A percentile compares a stretch with the other conserved stretches of the same genome.
Evolutionary conservation across 208 protist genomes (phyloP).

Genomic region (Polymyxa betae): DNA sequence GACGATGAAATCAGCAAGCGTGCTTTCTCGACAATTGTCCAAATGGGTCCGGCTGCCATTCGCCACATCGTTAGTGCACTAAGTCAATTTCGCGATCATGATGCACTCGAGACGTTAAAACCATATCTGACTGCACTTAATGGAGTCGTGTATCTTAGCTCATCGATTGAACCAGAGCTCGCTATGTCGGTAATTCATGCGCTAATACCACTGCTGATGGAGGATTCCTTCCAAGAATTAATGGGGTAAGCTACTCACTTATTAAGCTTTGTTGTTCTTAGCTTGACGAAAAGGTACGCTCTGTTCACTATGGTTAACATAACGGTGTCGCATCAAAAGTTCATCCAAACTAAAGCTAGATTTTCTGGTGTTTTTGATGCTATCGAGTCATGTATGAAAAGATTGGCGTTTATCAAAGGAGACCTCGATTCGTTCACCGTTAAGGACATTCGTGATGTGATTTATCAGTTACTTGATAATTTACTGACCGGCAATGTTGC

Average conservation of each 20-base stretch:
- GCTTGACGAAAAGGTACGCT: not conserved
- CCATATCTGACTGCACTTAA: slow-evolving; percentile 41
- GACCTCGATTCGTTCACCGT: not conserved
- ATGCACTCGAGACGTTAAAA: not conserved
- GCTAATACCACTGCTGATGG: not conserved
- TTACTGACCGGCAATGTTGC: not conserved
- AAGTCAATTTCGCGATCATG: not conserved
- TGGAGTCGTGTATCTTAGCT: slow-evolving; percentile 26
- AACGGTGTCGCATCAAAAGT: slow-evolving; percentile 10
- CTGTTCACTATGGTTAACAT: slow-evolving; percentile 39
- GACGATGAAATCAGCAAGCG: slow-evolving; percentile 19
- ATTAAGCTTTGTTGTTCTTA: not conserved
- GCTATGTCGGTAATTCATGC: not conserved
- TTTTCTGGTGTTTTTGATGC: not conserved
- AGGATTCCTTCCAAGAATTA: not conserved
- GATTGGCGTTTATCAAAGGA: not conserved
- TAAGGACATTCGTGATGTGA: not conserved
- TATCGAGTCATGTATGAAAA: not conserved
- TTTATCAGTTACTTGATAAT: slow-evolving; percentile 40
- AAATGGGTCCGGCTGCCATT: not conserved
- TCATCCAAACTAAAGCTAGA: not conserved
- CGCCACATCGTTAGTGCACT: not conserved
- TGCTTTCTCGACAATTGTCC: slow-evolving; percentile 27
- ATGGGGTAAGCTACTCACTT: not conserved
- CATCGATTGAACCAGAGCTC: not conserved